phyloP scores from a whole-genome alignment of 2,329 filamentous ascomycete species.

The Uncinocarpus reesii region DNA sequence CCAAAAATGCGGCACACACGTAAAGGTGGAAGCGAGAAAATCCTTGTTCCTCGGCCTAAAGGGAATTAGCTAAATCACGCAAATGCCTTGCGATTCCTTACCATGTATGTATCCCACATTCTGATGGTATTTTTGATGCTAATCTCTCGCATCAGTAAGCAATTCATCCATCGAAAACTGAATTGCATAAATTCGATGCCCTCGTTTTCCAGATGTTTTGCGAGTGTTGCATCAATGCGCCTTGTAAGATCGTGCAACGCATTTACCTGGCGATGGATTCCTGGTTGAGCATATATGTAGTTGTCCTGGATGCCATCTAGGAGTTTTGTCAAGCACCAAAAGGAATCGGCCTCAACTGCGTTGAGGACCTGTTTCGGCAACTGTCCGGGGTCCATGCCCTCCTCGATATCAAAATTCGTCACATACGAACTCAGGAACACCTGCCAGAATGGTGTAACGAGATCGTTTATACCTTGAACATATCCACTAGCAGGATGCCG shows the following conservation, averaged over 20 bases:
- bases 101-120: constrained; percentile 99
- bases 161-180: constrained; percentile 99
- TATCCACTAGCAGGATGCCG: constrained; percentile 95
- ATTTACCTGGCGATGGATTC: constrained; percentile 86
- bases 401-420: constrained; percentile 83
- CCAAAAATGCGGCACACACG: constrained; percentile 92
- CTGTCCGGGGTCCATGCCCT: constrained; percentile 93
- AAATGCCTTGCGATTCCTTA: constrained; percentile 38
- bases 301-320: constrained; percentile 99
- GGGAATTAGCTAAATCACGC: constrained; percentile 17
- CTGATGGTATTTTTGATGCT: constrained; percentile 92
- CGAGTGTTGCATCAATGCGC: constrained; percentile 72
- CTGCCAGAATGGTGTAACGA: constrained; percentile 96
- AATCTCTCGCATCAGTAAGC: constrained; percentile 92
- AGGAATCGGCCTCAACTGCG: constrained; percentile 93
- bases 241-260: constrained; percentile 82
- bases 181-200: constrained; percentile 98
- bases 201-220: constrained; percentile 80
- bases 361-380: constrained; percentile 82
- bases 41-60: constrained; percentile 88
- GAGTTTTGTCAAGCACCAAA: constrained; percentile 96
- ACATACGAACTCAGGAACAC: constrained; percentile 93
- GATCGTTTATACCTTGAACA: constrained; percentile 96
- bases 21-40: constrained; percentile 98
- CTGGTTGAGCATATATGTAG: constrained; percentile 94